Evolutionary conservation across 331 rosid species (phyloP).

Genomic region (Rhamnella rubrinervis): DNA sequence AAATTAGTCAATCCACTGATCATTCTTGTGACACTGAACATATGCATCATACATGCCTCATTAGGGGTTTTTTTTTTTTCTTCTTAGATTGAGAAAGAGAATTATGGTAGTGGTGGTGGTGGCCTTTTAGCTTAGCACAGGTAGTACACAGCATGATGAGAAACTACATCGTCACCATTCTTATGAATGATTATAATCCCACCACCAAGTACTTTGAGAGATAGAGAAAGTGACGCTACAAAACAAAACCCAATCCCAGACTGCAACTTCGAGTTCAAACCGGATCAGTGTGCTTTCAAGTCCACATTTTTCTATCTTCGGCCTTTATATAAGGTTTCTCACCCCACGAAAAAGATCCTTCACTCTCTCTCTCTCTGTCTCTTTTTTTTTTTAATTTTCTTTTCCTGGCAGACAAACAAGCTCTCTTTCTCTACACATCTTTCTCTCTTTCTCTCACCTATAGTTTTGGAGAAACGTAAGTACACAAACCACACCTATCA

Average conservation of each 20-base stretch:
- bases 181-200: conserved; percentile 7
- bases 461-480: conserved; percentile 30
- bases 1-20: too few species aligned
- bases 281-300: conserved; percentile 32
- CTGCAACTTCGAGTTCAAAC: conserved; percentile 34
- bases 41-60: too few species aligned
- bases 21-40: too few species aligned
- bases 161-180: conserved; percentile 28
- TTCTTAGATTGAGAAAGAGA: neutral
- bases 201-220: neutral
- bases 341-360: conserved; percentile 82
- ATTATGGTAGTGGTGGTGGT: conserved; percentile 17
- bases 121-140: neutral
- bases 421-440: neutral
- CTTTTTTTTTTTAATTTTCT: neutral
- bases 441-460: conserved; percentile 6
- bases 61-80: too few species aligned
- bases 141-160: conserved; percentile 12
- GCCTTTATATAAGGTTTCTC: conserved; percentile 55
- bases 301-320: conserved; percentile 49
- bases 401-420: conserved; percentile 25
- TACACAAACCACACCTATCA: conserved; percentile 44
- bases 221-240: neutral
- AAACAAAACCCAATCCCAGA: conserved; percentile 15
- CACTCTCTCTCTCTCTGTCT: conserved; percentile 17